Evolutionary conservation across 176 grass and related monocot species (phyloP), one percentile per base, ranked within the genome.

Genomic region (Raddia distichophylla): DNA sequence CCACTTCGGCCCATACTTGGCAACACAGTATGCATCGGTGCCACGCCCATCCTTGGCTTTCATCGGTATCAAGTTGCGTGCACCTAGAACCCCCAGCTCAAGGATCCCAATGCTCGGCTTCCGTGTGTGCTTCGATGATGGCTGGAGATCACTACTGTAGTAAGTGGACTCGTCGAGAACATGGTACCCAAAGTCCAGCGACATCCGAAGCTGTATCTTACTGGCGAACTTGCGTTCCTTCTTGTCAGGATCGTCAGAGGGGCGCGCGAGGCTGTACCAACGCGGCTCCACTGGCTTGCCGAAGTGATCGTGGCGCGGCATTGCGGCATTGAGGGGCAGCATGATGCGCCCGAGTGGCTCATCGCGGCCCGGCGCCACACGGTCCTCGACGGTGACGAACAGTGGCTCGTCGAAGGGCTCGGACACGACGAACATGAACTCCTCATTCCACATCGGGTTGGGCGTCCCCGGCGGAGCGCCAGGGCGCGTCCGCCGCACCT

Each of bases 131-230:
- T 88, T 98, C 0, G 90, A 88, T 0, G 95, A 77, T 10, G 93
- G 88, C 85, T 95, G 95, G 43, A 98, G 90, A 71, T 98, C 95
- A 19, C 95, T 98, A 17, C 93, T 98, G 91, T 95, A 95, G 84
- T 95, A 91, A 1, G 95, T 95, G 18, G 95, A 95, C 70, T 98
- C 95, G 42, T 98, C 95, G 5, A 98, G 91, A 10, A 98, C 95
- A 59, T 98, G 95, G 79, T 98, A 95, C 10, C 92, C 95, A 7
- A 86, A 82, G 55, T 98, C 95, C 5, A 95, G 75, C 0, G 86
- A 93, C 77, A 98, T 81, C 67, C 90, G 88, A 40, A 98, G 82
- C 61, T 98, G 90, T 67, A 98, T 75, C 81, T 93, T 93, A 88
- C 92, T 93, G 0, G 95, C 83, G 48, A 95, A 98, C 67, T 98